Conservation (phyloP, 495 filamentous ascomycete species). For the Daldinia decipiens region DNA sequence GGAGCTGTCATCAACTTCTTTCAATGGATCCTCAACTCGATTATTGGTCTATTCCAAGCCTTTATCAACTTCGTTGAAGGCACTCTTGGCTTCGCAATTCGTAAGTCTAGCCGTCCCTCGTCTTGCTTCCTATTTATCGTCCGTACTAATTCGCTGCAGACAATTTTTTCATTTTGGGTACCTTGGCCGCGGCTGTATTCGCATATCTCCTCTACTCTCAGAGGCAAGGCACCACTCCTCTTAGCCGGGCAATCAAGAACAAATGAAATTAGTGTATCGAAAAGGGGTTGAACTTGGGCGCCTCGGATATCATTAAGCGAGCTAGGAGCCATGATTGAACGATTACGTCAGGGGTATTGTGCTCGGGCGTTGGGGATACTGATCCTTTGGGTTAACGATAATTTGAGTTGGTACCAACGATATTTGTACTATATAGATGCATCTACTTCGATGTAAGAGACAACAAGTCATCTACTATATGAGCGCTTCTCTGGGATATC, state of each 20-base stretch:
- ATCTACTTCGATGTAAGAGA: no score
- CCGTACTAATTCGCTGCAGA: constrained; percentile 39
- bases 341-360: neutral
- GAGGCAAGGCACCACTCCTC: constrained; percentile 43
- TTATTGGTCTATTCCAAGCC: constrained; percentile 48
- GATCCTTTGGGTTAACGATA: neutral
- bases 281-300: neutral
- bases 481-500: neutral
- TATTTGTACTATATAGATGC: neutral
- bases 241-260: constrained; percentile 35
- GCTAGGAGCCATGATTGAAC: neutral
- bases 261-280: constrained; percentile 9
- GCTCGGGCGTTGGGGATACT: neutral
- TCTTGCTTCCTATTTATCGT: neutral
- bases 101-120: constrained; percentile 43
- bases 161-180: constrained; percentile 64
- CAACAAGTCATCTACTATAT: neutral
- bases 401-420: neutral
- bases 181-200: constrained; percentile 57
- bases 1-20: constrained; percentile 46
- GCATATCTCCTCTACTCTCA: constrained; percentile 54
- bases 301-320: neutral
- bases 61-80: constrained; percentile 50
- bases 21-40: constrained; percentile 49
- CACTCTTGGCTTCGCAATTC: constrained; percentile 54